Evolutionary conservation across 768 basidiomycete species (phyloP).

Genomic region (Xanthoconium stramineum): DNA sequence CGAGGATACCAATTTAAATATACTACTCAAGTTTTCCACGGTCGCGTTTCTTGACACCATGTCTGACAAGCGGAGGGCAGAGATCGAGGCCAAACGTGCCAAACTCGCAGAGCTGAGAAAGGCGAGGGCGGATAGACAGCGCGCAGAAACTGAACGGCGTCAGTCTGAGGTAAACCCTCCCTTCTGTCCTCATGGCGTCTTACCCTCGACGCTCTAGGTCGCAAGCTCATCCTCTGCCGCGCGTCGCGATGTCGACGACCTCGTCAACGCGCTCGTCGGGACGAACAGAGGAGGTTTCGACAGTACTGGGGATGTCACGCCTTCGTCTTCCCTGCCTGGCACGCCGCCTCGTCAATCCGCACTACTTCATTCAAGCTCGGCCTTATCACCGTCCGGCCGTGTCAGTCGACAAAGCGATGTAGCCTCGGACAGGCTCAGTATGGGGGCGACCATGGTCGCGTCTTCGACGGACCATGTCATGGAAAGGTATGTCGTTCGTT

Average conservation of each 20-base stretch:
- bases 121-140: slow-evolving; percentile 69
- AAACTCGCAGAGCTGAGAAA: slow-evolving; percentile 84
- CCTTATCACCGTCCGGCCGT: slow-evolving; percentile 52
- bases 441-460: slow-evolving; percentile 45
- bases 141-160: slow-evolving; percentile 44
- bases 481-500: slow-evolving; percentile 52
- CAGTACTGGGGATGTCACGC: slow-evolving; percentile 60
- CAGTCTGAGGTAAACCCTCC: slow-evolving; percentile 21
- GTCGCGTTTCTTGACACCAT: slow-evolving; percentile 25
- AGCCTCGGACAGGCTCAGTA: slow-evolving; percentile 44
- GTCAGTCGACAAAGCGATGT: slow-evolving; percentile 70
- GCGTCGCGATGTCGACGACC: slow-evolving; percentile 64
- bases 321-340: slow-evolving; percentile 67
- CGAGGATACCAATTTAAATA: no score
- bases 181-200: background rate
- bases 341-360: slow-evolving; percentile 52
- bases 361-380: slow-evolving; percentile 35
- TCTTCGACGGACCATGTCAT: slow-evolving; percentile 64
- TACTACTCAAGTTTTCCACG: slow-evolving; percentile 15
- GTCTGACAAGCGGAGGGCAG: slow-evolving; percentile 73
- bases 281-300: slow-evolving; percentile 48
- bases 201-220: slow-evolving; percentile 24
- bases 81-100: slow-evolving; percentile 87
- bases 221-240: slow-evolving; percentile 39
- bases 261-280: slow-evolving; percentile 57